Base-by-base conservation (phyloP, 306 rosid species). In the Glycine latifolia region DNA sequence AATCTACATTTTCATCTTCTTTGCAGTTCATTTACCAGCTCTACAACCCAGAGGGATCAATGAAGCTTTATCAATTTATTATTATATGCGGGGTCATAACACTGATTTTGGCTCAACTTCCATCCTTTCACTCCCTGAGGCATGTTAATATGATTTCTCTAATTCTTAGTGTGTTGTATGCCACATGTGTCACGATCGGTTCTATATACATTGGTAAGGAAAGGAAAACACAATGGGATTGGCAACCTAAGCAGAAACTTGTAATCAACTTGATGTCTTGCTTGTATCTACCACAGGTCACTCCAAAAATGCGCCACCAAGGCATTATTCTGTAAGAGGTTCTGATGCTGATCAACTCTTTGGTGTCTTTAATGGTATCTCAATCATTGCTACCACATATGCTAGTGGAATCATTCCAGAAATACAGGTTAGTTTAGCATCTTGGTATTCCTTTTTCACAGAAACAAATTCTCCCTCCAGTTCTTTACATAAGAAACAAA, bases 331-430 rank as follows among this genome's bases (percentile, higher is more conserved):
- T 9, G n/a, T 92, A 0, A 76, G 14, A 58, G 92, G 96, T 6
- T 85, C 88, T 7, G 37, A 62, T 55, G 41, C 61, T 13, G 86
- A 80, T 50, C 26, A 81, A 39, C 55, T 85, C 41, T 87, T 94
- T 70, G 89, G 88, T 67, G 87, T 82, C 81, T 91, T 88, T 84
- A 88, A 92, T 39, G 94, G 91, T 7, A 89, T 94, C 73, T 89
- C 96, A 11, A 94, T 92, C 83, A 92, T 92, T 8, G 82, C 90
- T 6, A 91, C 94, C 11, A 58, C 88, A 10, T 94, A 87, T 66
- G 96, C 92, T 3, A 84, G 93, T 81, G 97, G 97, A 80, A 92
- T 94, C 55, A 80, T 94, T 68, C 94, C 98, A 4, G 97, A 94
- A 84, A 91, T 94, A 48, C 98, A 92, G 88, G 98, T 94, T 10